Evolutionary conservation across 306 rosid species (phyloP).

Genomic region (Prunus kanzakura): DNA sequence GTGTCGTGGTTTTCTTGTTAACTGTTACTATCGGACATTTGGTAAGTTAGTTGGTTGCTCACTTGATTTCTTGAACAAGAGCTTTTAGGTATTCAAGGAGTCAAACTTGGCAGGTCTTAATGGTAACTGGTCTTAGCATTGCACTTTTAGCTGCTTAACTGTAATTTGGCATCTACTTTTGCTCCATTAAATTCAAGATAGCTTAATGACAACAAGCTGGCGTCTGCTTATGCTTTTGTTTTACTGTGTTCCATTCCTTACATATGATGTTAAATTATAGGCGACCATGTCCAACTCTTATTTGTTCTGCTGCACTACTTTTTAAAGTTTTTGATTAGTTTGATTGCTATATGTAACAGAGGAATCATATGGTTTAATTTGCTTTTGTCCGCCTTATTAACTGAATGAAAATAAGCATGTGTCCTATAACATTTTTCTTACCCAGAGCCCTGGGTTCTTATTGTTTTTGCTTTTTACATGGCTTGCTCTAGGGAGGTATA

Average conservation of each 20-base stretch:
- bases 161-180: constrained; percentile 15
- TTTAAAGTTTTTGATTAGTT: constrained; percentile 7
- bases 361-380: neutral
- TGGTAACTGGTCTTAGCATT: constrained; percentile 35
- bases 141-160: constrained; percentile 26
- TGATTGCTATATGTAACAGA: neutral
- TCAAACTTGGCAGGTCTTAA: constrained; percentile 41
- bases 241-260: constrained; percentile 17
- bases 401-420: neutral
- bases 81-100: constrained; percentile 27
- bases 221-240: constrained; percentile 26
- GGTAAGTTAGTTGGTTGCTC: constrained; percentile 27
- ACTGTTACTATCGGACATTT: constrained; percentile 12
- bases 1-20: constrained; percentile 2
- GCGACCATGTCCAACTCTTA: constrained; percentile 16
- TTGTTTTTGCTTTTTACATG: neutral
- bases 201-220: constrained; percentile 28
- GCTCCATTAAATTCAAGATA: constrained; percentile 25
- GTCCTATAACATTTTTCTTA: neutral
- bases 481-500: neutral
- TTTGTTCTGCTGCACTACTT: neutral
- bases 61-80: constrained; percentile 14
- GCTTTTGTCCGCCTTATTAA: neutral
- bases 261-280: constrained; percentile 10
- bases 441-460: neutral